Evolutionary conservation across 139 green algal species (phyloP), one percentile per base, ranked within the genome.

Genomic region (Closterium sp.): DNA sequence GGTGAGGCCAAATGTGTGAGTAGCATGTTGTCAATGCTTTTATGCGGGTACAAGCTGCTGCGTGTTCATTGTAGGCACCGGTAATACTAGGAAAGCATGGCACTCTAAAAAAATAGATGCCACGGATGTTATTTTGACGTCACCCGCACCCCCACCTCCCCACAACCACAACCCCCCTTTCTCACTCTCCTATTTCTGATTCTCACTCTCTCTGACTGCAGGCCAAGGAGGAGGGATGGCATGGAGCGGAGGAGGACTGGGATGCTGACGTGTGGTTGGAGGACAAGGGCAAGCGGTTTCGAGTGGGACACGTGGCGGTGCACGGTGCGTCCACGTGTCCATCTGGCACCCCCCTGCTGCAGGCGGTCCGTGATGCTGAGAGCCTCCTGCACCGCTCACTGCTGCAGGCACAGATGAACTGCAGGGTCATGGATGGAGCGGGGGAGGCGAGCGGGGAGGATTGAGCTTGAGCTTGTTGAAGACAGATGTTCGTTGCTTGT

Each of bases 201-300:
- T 7, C 42, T 62, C 42, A 7, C 5, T 62, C 5, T 62, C 50
- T 70, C 34, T 42, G 34, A 21, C 50, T 21, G 2, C n/a, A 87
- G 85, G 85, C 85, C 28, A 30, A 31, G 85, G 85, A 87, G 85
- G 85, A 87, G 85, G 85, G 85, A 17, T 87, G 85, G 85, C 85
- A 29, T 3, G 85, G 85, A 0, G 28, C n/a, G 28, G n/a, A 87
- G 28, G 85, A 87, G 85, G 85, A 87, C 85, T 87, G 85, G 85
- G 85, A 87, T 31, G 85, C 85, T 22, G 85, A 87, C 85, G 85
- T 87, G 85, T 87, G 85, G 85, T 27, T 87, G n/a, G 85, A 87
- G 85, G 85, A 87, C 85, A 87, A 87, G 85, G 85, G 85, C n/a
- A 30, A 24, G 85, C 27, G 85, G n/a, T 87, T 87, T 27, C 85